A percentile compares a stretch with the other conserved stretches of the same genome.
These are phyloP conservation scores for Dendrobium catenatum DNA, from an alignment of 106 monocot species.

Conservation along the genomic window DNA sequence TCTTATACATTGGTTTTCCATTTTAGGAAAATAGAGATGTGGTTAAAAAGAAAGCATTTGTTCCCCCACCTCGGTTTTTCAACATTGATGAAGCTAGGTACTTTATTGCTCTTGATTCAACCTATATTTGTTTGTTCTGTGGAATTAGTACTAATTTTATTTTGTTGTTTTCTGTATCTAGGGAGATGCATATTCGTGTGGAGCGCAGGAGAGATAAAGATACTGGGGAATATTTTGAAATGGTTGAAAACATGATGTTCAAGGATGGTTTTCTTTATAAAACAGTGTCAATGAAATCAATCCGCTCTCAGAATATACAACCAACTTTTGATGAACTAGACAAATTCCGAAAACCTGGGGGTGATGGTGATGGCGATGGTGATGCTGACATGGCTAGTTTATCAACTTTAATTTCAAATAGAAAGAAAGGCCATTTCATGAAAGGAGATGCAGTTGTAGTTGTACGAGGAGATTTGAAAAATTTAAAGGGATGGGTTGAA, in stretches of 20 bases:
- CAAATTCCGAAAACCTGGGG: conserved; percentile 86
- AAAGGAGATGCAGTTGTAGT: conserved; percentile 97
- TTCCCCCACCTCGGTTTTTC: conserved; percentile 89
- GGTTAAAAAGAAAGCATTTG: conserved; percentile 80
- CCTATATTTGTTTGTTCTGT: background rate
- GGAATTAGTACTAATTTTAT: background rate
- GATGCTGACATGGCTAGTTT: conserved; percentile 55
- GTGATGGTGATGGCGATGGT: conserved; percentile 51
- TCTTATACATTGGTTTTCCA: background rate
- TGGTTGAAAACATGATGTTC: conserved; percentile 79
- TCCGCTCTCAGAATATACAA: conserved; percentile 67
- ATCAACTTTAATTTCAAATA: conserved; percentile 84
- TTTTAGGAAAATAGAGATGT: conserved; percentile 73
- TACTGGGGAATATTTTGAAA: conserved; percentile 74
- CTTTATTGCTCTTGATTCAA: background rate
- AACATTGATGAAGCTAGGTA: conserved; percentile 94
- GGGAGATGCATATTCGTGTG: conserved; percentile 88
- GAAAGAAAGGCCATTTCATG: conserved; percentile 98
- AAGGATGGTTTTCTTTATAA: conserved; percentile 94
- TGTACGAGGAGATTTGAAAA: conserved; percentile 83
- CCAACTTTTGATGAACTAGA: conserved; percentile 97
- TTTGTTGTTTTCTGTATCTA: conserved; percentile 16
- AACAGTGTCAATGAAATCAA: conserved; percentile 76
- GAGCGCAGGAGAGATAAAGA: conserved; percentile 65
- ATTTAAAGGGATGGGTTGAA: conserved; percentile 94